Conservation (phyloP, 2,329 filamentous ascomycete species). For the Trichoderma sp. region DNA sequence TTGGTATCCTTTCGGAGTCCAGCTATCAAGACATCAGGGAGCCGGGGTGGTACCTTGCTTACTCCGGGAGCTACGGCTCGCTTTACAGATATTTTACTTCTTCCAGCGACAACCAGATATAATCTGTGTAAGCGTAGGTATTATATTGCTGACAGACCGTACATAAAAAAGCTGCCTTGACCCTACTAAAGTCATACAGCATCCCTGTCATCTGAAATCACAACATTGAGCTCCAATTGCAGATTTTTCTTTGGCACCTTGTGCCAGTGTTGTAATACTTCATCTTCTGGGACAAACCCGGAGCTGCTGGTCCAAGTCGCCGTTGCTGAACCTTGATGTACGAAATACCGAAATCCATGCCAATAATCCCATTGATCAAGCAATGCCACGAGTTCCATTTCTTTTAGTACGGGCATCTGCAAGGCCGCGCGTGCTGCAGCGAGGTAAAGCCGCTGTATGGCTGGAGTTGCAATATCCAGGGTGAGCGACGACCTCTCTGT, state of each 20-base stretch:
- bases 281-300: not conserved
- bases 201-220: not conserved
- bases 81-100: too few species aligned
- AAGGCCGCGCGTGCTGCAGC: not conserved
- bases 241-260: not conserved
- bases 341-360: not conserved
- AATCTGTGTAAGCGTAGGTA: too few species aligned
- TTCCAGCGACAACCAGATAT: too few species aligned
- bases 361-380: not conserved
- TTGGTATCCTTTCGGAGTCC: too few species aligned
- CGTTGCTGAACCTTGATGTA: not conserved
- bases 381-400: not conserved
- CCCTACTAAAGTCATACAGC: too few species aligned
- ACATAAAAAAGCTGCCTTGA: too few species aligned
- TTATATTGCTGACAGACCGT: too few species aligned
- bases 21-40: too few species aligned
- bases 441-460: constrained; percentile 1
- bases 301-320: not conserved
- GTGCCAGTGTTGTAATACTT: not conserved
- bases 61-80: too few species aligned
- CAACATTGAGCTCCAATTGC: not conserved
- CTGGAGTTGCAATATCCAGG: not conserved
- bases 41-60: too few species aligned
- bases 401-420: not conserved
- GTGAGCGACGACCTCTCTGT: not conserved